These are phyloP conservation scores for Bipolaris oryzae DNA, from an alignment of 2,329 filamentous ascomycete genomes.

Conservation along the genomic window DNA sequence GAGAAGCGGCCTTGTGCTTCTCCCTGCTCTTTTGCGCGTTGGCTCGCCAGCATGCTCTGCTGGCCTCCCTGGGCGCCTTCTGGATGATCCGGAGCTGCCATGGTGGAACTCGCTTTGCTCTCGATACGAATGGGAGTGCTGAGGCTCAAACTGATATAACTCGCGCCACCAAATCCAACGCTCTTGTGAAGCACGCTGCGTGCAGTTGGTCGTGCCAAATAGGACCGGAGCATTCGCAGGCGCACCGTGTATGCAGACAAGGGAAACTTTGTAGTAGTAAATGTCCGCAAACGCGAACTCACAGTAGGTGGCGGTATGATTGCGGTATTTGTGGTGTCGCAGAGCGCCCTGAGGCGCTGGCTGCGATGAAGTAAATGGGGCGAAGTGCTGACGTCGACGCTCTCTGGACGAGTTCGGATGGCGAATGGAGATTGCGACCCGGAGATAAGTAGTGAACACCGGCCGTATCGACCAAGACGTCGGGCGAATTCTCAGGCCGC, in stretches of 20 bases:
- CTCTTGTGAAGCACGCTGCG: conserved; percentile 33
- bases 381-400: conserved; percentile 30
- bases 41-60: conserved; percentile 57
- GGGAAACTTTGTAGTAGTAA: background rate
- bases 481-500: conserved; percentile 20
- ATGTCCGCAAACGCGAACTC: background rate
- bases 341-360: conserved; percentile 25
- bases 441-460: conserved; percentile 18
- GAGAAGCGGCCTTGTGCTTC: conserved; percentile 40
- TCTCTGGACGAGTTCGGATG: conserved; percentile 20
- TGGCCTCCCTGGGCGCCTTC: conserved; percentile 43
- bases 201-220: conserved; percentile 31
- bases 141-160: conserved; percentile 38
- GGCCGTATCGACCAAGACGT: background rate
- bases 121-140: conserved; percentile 39
- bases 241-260: conserved; percentile 21
- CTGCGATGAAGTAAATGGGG: conserved; percentile 20
- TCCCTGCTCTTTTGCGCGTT: conserved; percentile 51
- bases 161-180: conserved; percentile 40
- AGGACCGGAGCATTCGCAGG: conserved; percentile 45
- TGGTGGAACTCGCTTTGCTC: conserved; percentile 32
- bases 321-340: conserved; percentile 29
- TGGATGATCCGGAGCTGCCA: conserved; percentile 35
- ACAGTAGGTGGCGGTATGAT: conserved; percentile 7
- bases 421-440: conserved; percentile 15